Base-by-base conservation (phyloP, 768 basidiomycete species). In the Tricholoma matsutake region DNA sequence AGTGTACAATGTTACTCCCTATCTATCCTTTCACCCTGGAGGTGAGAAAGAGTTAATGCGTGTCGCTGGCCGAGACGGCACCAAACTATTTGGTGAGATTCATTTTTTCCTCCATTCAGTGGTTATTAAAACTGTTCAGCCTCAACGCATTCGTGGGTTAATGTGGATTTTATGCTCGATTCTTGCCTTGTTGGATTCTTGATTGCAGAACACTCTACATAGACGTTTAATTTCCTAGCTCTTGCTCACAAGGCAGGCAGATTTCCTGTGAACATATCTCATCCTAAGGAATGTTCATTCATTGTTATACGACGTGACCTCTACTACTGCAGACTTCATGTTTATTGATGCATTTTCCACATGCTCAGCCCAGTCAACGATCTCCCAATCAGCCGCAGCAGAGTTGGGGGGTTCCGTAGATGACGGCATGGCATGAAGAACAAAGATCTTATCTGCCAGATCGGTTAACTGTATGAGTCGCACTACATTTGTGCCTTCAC, bases 1-100 rank as follows among this genome's bases (percentile, higher is more conserved):
- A 71, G 95, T 99, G 16, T 99, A 99, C 76, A 98, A 98, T 70
- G 92, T 99, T 55, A 95, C 94, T 2, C 85, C 91, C 0, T 99
- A 97, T 74, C 75, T 97, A 6, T 77, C 87, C 2, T 99, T 88
- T 68, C 96, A 98, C 73, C 96, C 96, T 1, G 96, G 96, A 6
- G 96, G 96, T 13, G 94, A 90, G 77, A 88, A 87, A 64, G 94
- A 98, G 71, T 79, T 99, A 47, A 91, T 99, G 93, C 84, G 96
- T 18, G 91, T 91, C 20, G 97, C 96, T 8, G 97, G 97, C 0
- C 81, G 94, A 59, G 97, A 99, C 69, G 97, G 96, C 11, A 94
- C 95, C 0, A 90, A 92, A 69, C 80, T 99, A 10, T 98, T 99
- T 68, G 89, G 96, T 96, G 71, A 67, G 91, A 18, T 73, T 32